Evolutionary conservation across 2,329 filamentous ascomycete genomes (phyloP), one percentile per base, ranked within the genome.

Genomic region (Pyrenochaeta sp.): DNA sequence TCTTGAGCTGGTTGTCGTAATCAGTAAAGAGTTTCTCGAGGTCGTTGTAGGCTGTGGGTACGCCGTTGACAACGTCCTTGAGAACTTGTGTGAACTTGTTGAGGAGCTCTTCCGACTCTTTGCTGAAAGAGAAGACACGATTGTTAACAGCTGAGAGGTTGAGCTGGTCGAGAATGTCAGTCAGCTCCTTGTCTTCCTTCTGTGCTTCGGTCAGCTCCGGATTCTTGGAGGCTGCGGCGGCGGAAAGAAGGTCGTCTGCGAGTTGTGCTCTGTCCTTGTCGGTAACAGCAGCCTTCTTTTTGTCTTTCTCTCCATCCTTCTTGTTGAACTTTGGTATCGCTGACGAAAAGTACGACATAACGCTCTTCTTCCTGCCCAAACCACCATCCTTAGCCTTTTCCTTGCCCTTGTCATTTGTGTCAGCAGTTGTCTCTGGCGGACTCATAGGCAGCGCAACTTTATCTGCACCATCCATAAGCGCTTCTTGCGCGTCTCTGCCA

Each of bases 11-110:
- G n/a, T 80, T 77, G 57, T 87, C 85, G n/a, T 84, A 85, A 49
- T 86, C 85, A 9, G 81, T 86, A 59, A 89, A 79, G 15, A 89
- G 79, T 69, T 83, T 85, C 66, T 88, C 87, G n/a, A 99, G 87
- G 73, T 99, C 95, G 69, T 90, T 84, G 75, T 96, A 97, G 2
- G 95, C 95, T 0, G 94, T 97, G 2, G 95, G 95, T 1, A 92
- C 95, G 57, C 95, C 95, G 72, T 92, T 93, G 67, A 95, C 86
- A 14, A 97, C 85, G 73, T 99, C 95, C 72, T 94, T 95, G 70
- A 99, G 90, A 30, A 97, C 88, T 50, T 92, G 82, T 1, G 92
- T 96, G 82, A 99, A 99, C 58, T 88, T 87, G 48, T 87, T 85
- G 45, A 97, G 85, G 27, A 97, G 83, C 59, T 91, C 89, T 56